Base-by-base conservation (phyloP, 345 rosid genomes). In the Rhodamnia argentea region DNA sequence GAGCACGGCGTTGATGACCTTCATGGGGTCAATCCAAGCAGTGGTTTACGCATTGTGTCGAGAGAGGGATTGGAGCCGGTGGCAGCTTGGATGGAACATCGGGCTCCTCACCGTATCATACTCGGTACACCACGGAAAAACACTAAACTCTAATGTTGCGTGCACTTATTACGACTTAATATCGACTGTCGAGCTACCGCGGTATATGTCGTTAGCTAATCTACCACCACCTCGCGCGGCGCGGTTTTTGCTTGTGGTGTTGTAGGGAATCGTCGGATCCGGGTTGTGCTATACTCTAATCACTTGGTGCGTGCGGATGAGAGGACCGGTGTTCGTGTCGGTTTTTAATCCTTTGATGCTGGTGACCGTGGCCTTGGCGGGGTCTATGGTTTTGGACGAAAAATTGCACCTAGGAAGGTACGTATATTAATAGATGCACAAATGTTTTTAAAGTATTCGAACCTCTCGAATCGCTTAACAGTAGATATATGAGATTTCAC, bases 51-150 rank as follows among this genome's bases (percentile, higher is more conserved):
- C 90, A 44, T 15, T 90, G 4, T 88, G 87, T 54, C 15, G 52
- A 37, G 89, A 89, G 9, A 86, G 47, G 60, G 88, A 89, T 84
- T 87, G 84, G 86, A 52, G 27, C 24, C 88, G 83, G 15, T 92
- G 92, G 91, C 89, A 86, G 64, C 58, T 90, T 23, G 90, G 90
- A 6, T 90, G 87, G 90, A 81, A 90, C 50, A 81, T 88, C 56
- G 84, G 92, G 13, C 91, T 90, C 1, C 60, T 87, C 16, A 23
- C 86, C 1, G 83, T 64, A 5, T 55, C 58, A 4, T 91, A 83
- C 56, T 32, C 85, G 87, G 93, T 89, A 89, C 3, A 23, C 18
- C 54, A 52, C 5, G 16, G 0, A 16, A 1, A 14, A 52, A 13
- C 54, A 1, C 55, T 18, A 15, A 14, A 14, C 22, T 53, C 20